Percentiles rank a stretch among this genome's conserved stretches.
These are phyloP conservation scores for Sclerotinia minor DNA, from an alignment of 2,329 filamentous ascomycete species.

Conservation along the genomic window DNA sequence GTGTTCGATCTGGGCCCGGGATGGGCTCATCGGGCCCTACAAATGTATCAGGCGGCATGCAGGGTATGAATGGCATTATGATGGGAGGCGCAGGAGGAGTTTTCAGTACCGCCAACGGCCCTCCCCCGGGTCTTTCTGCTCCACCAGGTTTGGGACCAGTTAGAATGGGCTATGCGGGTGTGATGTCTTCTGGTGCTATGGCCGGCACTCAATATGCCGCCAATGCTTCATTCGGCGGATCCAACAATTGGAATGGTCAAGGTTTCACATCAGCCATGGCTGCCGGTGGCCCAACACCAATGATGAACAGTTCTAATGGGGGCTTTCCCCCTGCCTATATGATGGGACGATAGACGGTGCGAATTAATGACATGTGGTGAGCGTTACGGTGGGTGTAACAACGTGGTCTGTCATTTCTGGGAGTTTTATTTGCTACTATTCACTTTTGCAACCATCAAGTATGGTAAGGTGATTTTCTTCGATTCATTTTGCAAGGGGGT, in stretches of 20 bases:
- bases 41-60: constrained; percentile 48
- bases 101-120: constrained; percentile 54
- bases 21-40: constrained; percentile 43
- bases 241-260: constrained; percentile 38
- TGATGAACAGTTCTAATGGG: constrained; percentile 38
- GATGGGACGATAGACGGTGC: constrained; percentile 41
- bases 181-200: constrained; percentile 33
- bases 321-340: constrained; percentile 43
- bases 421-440: constrained; percentile 29
- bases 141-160: constrained; percentile 67
- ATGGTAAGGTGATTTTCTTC: constrained; percentile 28
- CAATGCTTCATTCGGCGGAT: constrained; percentile 32
- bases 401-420: constrained; percentile 25
- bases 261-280: constrained; percentile 39
- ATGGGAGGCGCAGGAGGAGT: constrained; percentile 41
- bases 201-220: constrained; percentile 35
- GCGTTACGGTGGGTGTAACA: constrained; percentile 1
- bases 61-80: constrained; percentile 60
- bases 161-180: constrained; percentile 35
- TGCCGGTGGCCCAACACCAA: constrained; percentile 36
- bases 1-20: constrained; percentile 76
- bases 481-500: constrained; percentile 32
- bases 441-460: constrained; percentile 1
- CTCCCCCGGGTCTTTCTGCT: constrained; percentile 76
- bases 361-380: constrained; percentile 13